Conservation (phyloP, 78 protist species). For the Guillardia theta region DNA sequence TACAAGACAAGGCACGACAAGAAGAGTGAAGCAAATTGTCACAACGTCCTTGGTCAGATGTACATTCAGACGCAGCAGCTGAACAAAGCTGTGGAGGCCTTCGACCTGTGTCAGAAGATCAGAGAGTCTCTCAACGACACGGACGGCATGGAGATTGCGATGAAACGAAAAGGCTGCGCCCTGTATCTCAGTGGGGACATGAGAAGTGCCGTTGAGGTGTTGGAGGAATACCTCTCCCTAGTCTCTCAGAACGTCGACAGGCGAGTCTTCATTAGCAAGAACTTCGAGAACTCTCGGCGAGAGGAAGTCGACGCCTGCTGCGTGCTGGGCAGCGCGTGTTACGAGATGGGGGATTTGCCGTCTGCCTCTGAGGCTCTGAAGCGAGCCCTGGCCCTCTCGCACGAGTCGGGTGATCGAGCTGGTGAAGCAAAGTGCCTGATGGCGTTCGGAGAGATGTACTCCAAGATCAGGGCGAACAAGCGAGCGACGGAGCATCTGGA, state of each 20-base stretch:
- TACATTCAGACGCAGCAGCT: not conserved
- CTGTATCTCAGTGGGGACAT: not conserved
- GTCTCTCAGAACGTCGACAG: not conserved
- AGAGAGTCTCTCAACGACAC: not conserved
- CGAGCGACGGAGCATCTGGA: not conserved
- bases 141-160: not conserved
- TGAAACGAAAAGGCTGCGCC: not conserved
- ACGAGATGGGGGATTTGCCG: not conserved
- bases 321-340: not conserved
- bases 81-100: not conserved
- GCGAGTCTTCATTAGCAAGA: not conserved
- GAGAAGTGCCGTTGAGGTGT: not conserved
- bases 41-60: not conserved
- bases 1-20: not conserved
- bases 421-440: not conserved
- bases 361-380: not conserved
- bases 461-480: not conserved
- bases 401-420: not conserved
- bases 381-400: conserved; percentile 17
- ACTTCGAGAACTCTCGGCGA: not conserved
- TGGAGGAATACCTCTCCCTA: not conserved
- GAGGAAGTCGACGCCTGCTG: conserved; percentile 25
- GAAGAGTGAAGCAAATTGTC: not conserved
- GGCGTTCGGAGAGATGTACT: not conserved
- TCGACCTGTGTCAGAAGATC: not conserved